These are phyloP conservation scores for Capronia coronata DNA, from an alignment of 2,329 filamentous ascomycete species.

Conservation along the genomic window DNA sequence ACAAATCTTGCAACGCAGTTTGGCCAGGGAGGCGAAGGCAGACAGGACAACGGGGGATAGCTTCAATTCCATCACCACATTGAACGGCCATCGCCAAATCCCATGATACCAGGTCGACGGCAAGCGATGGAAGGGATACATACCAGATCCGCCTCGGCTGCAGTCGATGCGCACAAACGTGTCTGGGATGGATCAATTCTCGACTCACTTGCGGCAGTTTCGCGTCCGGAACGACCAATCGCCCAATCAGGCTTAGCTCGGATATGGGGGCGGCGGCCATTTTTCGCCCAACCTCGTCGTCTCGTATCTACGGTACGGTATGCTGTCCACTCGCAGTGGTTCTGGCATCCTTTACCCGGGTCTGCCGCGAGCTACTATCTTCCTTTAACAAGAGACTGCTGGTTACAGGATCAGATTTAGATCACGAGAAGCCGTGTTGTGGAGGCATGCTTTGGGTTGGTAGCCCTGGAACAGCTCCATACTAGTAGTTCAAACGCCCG, in stretches of 20 bases:
- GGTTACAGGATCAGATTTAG: too few species aligned
- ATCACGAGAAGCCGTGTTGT: too few species aligned
- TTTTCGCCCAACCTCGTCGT: conserved; percentile 3
- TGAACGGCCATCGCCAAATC: not conserved
- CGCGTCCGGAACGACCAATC: conserved; percentile 10
- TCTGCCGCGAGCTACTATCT: too few species aligned
- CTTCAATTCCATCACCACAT: conserved; percentile 3
- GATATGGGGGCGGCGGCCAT: not conserved
- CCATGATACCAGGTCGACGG: not conserved
- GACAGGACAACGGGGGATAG: not conserved
- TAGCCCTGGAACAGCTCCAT: too few species aligned
- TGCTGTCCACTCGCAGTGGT: too few species aligned
- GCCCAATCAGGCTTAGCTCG: conserved; percentile 13
- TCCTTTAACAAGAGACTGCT: too few species aligned
- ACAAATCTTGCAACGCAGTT: conserved; percentile 6
- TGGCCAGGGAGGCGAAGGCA: conserved; percentile 1
- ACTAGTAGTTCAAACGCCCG: too few species aligned
- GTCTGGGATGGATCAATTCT: conserved; percentile 20
- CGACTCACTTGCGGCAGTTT: conserved; percentile 17
- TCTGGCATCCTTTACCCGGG: too few species aligned
- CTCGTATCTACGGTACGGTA: too few species aligned
- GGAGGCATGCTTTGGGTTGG: too few species aligned
- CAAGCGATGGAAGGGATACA: conserved; percentile 13
- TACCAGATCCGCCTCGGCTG: conserved; percentile 20
- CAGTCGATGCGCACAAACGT: conserved; percentile 19